Percentiles rank a stretch among this genome's conserved stretches.
Conservation (phyloP, 2,329 filamentous ascomycete species). For the Davidsoniella eucalypti region DNA sequence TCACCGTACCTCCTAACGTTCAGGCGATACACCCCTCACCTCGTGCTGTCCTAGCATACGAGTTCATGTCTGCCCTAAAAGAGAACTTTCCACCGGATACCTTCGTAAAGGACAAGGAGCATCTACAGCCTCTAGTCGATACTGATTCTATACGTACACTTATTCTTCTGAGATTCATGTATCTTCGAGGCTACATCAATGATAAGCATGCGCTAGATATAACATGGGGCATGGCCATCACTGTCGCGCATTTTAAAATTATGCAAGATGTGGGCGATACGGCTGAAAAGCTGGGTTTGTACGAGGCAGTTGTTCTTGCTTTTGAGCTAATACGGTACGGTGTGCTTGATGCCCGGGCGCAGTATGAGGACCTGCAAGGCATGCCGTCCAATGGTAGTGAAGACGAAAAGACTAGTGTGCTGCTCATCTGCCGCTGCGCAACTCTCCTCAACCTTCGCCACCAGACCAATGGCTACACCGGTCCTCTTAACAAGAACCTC, state of each 20-base stretch:
- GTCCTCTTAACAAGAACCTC: constrained; percentile 78
- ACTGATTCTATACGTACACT: constrained; percentile 54
- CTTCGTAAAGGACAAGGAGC: constrained; percentile 39
- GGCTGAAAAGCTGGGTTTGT: constrained; percentile 33
- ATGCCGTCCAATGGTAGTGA: constrained; percentile 41
- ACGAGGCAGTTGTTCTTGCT: constrained; percentile 67
- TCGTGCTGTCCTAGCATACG: constrained; percentile 34
- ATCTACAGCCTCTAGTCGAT: constrained; percentile 45
- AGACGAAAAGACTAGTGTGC: constrained; percentile 59
- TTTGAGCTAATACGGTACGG: constrained; percentile 72
- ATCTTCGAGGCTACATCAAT: constrained; percentile 73
- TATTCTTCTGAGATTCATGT: constrained; percentile 74
- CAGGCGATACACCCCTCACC: constrained; percentile 5
- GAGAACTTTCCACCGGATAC: constrained; percentile 54
- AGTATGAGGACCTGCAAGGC: constrained; percentile 37
- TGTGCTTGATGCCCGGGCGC: constrained; percentile 54
- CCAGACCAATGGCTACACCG: constrained; percentile 77
- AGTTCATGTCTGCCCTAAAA: constrained; percentile 52
- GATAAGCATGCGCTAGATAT: constrained; percentile 58
- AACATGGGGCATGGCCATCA: constrained; percentile 65
- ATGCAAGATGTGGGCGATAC: constrained; percentile 33
- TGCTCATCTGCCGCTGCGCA: constrained; percentile 74
- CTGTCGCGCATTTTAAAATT: constrained; percentile 48
- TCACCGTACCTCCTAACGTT: constrained; percentile 20
- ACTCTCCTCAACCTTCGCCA: constrained; percentile 72